Percentiles rank a stretch among this genome's conserved stretches.
These are phyloP conservation scores for Wickerhamiella infanticola DNA, from an alignment of 1,139 yeast genomes.

Conservation along the genomic window DNA sequence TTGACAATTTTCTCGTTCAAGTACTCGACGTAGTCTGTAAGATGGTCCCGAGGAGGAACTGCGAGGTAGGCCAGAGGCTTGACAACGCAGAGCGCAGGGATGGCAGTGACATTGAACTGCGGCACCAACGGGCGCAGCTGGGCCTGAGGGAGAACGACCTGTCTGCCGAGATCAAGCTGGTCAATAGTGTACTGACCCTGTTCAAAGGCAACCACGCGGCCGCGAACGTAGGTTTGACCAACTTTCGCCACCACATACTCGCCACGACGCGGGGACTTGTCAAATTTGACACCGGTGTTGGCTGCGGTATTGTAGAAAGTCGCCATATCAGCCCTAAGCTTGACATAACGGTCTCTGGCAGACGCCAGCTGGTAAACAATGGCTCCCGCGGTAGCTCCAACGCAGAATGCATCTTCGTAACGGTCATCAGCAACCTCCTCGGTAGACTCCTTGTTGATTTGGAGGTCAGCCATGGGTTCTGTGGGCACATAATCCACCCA, in stretches of 20 bases:
- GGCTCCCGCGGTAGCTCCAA: conserved; percentile 28
- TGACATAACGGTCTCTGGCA: conserved; percentile 14
- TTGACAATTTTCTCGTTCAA: conserved; percentile 42
- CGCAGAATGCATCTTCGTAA: conserved; percentile 38
- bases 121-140: conserved; percentile 42
- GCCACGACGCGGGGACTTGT: conserved; percentile 23
- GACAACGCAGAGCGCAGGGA: conserved; percentile 45
- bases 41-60: conserved; percentile 50
- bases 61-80: conserved; percentile 41
- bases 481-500: conserved; percentile 47
- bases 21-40: conserved; percentile 41
- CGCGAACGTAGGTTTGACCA: conserved; percentile 47
- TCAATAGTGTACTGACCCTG: conserved; percentile 36
- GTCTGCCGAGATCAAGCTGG: conserved; percentile 47
- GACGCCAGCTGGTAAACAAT: conserved; percentile 35
- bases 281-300: conserved; percentile 22
- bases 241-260: conserved; percentile 47
- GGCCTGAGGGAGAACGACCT: conserved; percentile 14
- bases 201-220: conserved; percentile 38
- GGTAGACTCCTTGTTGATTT: conserved; percentile 9
- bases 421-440: conserved; percentile 13
- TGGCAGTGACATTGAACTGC: conserved; percentile 29
- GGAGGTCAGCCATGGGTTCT: conserved; percentile 15
- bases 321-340: conserved; percentile 25
- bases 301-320: conserved; percentile 27